These are phyloP conservation scores for Diacronema lutheri DNA, from an alignment of 78 protist species.

Conservation along the genomic window DNA sequence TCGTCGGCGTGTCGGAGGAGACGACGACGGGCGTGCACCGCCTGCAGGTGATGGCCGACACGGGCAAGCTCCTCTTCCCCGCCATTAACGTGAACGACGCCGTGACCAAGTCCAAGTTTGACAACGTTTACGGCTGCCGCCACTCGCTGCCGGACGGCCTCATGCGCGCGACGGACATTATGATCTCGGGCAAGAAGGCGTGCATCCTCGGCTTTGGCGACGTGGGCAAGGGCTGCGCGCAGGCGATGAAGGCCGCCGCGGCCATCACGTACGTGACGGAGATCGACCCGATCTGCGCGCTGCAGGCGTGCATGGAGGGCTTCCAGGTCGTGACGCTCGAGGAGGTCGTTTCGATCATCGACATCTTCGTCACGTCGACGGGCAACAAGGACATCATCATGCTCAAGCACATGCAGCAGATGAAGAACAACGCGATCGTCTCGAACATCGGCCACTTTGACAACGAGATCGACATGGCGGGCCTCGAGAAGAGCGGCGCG, in stretches of 20 bases:
- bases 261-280: conserved; percentile 94
- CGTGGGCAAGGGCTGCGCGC: conserved; percentile 98
- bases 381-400: conserved; percentile 94
- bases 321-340: conserved; percentile 90
- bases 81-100: conserved; percentile 99
- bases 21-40: conserved; percentile 99
- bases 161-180: conserved; percentile 98
- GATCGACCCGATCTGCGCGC: conserved; percentile 99
- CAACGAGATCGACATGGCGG: conserved; percentile 95
- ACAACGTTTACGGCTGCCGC: conserved; percentile 97
- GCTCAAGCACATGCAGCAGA: conserved; percentile 81
- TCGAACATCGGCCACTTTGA: conserved; percentile 99
- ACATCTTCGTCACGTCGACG: conserved; percentile 97
- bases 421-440: conserved; percentile 97
- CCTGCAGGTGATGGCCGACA: conserved; percentile 84
- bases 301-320: conserved; percentile 99
- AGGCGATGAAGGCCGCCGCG: conserved; percentile 81
- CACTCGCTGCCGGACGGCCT: conserved; percentile 98
- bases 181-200: conserved; percentile 96
- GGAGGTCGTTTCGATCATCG: conserved; percentile 66
- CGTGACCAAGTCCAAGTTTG: conserved; percentile 99
- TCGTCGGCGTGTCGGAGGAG: conserved; percentile 98
- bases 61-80: conserved; percentile 89
- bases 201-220: conserved; percentile 97
- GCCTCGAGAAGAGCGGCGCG: conserved; percentile 65